Base-by-base conservation (phyloP, 306 rosid genomes). In the Heteromeles arbutifolia region DNA sequence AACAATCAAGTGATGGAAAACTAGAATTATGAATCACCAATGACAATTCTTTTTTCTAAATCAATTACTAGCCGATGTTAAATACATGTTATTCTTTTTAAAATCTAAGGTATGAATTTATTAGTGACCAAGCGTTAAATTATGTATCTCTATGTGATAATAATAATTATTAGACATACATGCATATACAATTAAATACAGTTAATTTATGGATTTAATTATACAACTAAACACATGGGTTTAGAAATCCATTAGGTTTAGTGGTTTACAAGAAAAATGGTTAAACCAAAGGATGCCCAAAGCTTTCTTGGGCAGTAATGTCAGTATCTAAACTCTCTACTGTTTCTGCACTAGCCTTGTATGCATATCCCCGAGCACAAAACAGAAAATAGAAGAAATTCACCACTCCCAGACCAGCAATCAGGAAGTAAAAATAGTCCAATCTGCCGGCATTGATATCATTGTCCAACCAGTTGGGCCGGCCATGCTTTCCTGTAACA, bases 361-460 rank as follows among this genome's bases (percentile, higher is more conserved):
- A 80, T 62, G 9, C 24, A 67, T 82, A 88, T 8, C 76, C 74
- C 31, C 71, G 41, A 26, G 92, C 77, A 78, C 79, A 77, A 11
- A 66, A 53, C 13, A 80, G 0, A 57, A 85, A 80, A 24, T 53
- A 84, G 11, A 66, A 28, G 24, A 81, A 26, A 62, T 89, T 88
- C 0, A 85, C 4, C 18, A 69, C 24, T 11, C 74, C 64, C 25
- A 84, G 45, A 10, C 44, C 86, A 0, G 81, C 75, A 19, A 89
- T 26, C 3, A 85, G 6, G 75, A 71, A 86, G 65, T 85, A 88
- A 44, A 76, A 88, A 24, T 74, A 31, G 28, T 83, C 93, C 74
- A 86, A 72, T 58, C 84, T 84, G 0, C 92, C 90, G 62, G 48
- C 72, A n/a, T 86, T 85, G 50, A 86, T 81, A 26, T 86, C 93